These are phyloP conservation scores for Pichia sp. DNA, from an alignment of 1,139 yeast species.

Conservation along the genomic window DNA sequence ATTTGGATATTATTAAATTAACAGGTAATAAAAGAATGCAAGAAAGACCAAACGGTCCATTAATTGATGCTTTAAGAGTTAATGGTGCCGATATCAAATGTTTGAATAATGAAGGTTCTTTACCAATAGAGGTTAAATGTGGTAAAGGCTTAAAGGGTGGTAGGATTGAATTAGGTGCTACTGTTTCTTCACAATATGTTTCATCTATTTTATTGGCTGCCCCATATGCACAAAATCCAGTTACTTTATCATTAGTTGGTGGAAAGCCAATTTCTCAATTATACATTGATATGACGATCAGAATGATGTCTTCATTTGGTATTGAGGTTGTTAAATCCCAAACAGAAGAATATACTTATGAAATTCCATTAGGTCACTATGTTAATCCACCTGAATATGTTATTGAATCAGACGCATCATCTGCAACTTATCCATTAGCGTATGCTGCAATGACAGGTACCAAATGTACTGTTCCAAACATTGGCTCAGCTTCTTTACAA, in stretches of 20 bases:
- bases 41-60: slow-evolving; percentile 94
- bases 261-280: slow-evolving; percentile 96
- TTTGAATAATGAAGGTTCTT: slow-evolving; percentile 68
- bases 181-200: slow-evolving; percentile 94
- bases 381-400: slow-evolving; percentile 77
- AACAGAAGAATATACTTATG: slow-evolving; percentile 75
- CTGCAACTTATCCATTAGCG: slow-evolving; percentile 96
- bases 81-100: slow-evolving; percentile 77
- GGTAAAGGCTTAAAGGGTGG: slow-evolving; percentile 82
- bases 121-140: slow-evolving; percentile 71
- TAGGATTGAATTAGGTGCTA: slow-evolving; percentile 86
- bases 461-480: slow-evolving; percentile 86
- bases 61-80: slow-evolving; percentile 78
- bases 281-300: slow-evolving; percentile 94
- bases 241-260: slow-evolving; percentile 81
- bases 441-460: slow-evolving; percentile 98
- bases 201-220: slow-evolving; percentile 97
- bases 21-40: slow-evolving; percentile 98
- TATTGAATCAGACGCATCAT: slow-evolving; percentile 96
- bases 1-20: slow-evolving; percentile 46
- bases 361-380: slow-evolving; percentile 80
- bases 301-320: slow-evolving; percentile 92
- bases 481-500: slow-evolving; percentile 86
- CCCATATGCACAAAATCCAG: slow-evolving; percentile 87
- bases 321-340: slow-evolving; percentile 64